Evolutionary conservation across 805 yeast genomes (phyloP), one percentile per base, ranked within the genome.

Genomic region (Millerozyma acaciae): DNA sequence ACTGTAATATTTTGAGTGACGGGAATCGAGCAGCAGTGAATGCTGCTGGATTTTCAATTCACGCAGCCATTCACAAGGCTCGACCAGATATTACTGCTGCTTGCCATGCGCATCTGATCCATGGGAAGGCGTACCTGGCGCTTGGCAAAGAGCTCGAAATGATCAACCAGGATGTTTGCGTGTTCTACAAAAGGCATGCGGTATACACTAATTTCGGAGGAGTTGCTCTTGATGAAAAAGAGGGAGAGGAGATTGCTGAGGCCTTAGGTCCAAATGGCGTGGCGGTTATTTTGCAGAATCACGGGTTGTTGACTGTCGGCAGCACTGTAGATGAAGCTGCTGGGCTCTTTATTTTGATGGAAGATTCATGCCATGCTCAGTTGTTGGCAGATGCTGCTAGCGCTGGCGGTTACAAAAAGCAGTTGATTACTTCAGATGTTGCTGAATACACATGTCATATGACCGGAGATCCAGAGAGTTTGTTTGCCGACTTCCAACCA

Each of bases 141-240:
- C 51, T 62, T 27, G 69, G 66, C 5, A 53, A 54, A 33, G 53
- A 55, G 21, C 62, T 84, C 42, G 88, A 82, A 40, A 84, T 84
- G 93, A 48, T 84, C 41, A 82, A 78, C 60, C 94, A 84, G 61
- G 94, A 84, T 46, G 82, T 66, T 3, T 81, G 88, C 53, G 60
- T 68, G 8, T 75, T 84, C 45, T 79, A 80, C 65, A 73, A 78
- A 22, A 60, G 64, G 30, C 90, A 83, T 42, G 56, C 78, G 1
- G 88, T 84, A 4, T 82, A 80, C 57, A 37, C 48, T 12, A 74
- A 76, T 50, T 84, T 83, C 55, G 93, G 93, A 17, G 94, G 94
- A 21, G 84, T 84, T 34, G 94, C 86, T 0, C 24, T 58, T 4
- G 62, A 59, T n/a, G 45, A 45, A 8, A 46, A 45, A 24, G 65